These are phyloP conservation scores for Castanospermum australe DNA, from an alignment of 306 rosid species.

Conservation along the genomic window DNA sequence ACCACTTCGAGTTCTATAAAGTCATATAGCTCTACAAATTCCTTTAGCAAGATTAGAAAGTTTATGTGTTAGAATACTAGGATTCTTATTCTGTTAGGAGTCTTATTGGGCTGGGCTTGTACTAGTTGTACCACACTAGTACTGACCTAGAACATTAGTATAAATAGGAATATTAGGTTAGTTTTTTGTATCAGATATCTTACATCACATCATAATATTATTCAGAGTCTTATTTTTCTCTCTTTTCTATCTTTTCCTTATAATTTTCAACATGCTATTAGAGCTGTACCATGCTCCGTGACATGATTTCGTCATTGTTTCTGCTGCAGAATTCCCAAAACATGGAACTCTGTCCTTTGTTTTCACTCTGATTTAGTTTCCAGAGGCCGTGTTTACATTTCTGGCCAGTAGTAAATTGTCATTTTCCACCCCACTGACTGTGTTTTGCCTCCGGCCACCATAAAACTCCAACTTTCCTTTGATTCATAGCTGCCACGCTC, in stretches of 20 bases:
- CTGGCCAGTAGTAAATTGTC: neutral
- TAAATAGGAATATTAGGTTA: neutral
- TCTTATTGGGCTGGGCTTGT: neutral
- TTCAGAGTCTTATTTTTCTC: neutral
- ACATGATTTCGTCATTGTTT: neutral
- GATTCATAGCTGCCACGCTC: too few relatives aligned
- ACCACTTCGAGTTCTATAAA: neutral
- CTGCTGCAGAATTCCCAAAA: neutral
- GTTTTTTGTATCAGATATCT: neutral
- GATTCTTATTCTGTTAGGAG: neutral
- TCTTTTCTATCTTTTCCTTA: neutral
- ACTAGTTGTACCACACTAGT: neutral
- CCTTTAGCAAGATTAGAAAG: neutral
- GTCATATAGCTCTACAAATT: neutral
- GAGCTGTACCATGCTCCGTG: neutral
- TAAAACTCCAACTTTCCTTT: too few relatives aligned
- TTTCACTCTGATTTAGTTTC: neutral
- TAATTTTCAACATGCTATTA: neutral
- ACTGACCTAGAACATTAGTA: neutral
- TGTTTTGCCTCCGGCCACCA: too few relatives aligned
- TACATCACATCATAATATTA: neutral
- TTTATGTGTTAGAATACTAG: too few relatives aligned
- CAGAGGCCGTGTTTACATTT: neutral
- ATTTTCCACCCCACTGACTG: neutral
- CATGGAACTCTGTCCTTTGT: neutral